phyloP scores from a whole-genome alignment of 805 yeast genomes.

The Sporopachydermia quercuum region DNA sequence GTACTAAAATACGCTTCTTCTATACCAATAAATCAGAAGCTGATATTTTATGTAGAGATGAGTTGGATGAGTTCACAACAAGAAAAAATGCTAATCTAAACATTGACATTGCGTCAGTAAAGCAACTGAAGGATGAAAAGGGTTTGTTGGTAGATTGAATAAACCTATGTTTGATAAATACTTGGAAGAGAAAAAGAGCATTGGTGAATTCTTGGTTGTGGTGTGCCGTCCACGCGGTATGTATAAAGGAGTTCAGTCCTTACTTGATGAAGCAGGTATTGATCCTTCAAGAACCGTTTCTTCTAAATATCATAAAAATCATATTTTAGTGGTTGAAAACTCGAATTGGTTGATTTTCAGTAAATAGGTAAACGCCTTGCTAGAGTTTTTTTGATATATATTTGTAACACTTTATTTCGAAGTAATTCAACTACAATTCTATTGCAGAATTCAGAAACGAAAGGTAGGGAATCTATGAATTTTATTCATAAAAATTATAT shows the following conservation, averaged over 20 bases:
- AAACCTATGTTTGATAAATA: constrained; percentile 23
- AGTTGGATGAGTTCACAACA: constrained; percentile 26
- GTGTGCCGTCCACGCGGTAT: constrained; percentile 18
- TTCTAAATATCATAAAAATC: too few species aligned
- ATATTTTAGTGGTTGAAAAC: too few species aligned
- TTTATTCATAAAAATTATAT: too few species aligned
- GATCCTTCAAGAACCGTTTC: too few species aligned
- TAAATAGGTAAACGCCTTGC: too few species aligned
- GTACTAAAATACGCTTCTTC: constrained; percentile 28
- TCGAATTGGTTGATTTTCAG: too few species aligned
- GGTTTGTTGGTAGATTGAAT: constrained; percentile 28
- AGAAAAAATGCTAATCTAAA: constrained; percentile 26
- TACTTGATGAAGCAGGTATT: too few species aligned
- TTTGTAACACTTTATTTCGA: too few species aligned
- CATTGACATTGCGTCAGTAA: constrained; percentile 27
- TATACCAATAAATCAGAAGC: constrained; percentile 28
- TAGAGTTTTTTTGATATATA: too few species aligned
- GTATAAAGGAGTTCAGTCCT: constrained; percentile 1
- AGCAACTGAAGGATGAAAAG: constrained; percentile 16
- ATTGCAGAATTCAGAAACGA: too few species aligned
- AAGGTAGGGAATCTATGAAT: too few species aligned
- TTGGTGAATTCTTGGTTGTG: constrained; percentile 4
- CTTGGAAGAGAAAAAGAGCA: constrained; percentile 18
- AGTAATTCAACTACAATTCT: too few species aligned
- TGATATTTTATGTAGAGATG: constrained; percentile 32